Conservation (phyloP, 768 basidiomycete species). For the Russula sp. region DNA sequence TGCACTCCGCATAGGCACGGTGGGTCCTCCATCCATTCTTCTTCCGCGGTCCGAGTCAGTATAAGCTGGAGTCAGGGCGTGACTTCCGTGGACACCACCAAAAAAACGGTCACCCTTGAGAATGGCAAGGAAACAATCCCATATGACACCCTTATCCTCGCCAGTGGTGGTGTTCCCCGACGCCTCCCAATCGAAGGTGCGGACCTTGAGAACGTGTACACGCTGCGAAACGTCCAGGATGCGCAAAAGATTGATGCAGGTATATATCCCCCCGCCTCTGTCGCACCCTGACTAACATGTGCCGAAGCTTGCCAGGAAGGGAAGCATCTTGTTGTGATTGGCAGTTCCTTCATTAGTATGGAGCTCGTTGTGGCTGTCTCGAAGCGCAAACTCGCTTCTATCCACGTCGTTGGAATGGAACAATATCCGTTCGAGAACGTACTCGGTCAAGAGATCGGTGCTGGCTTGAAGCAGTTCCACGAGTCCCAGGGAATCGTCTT, state of each 20-base stretch:
- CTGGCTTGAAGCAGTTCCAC: slow-evolving; percentile 70
- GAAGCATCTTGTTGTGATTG: slow-evolving; percentile 74
- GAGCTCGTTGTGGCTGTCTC: slow-evolving; percentile 75
- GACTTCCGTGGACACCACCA: slow-evolving; percentile 56
- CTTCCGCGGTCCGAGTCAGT: slow-evolving; percentile 10
- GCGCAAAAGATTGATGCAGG: slow-evolving; percentile 67
- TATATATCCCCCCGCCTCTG: slow-evolving; percentile 28
- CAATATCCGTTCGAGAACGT: slow-evolving; percentile 75
- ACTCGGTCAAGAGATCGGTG: slow-evolving; percentile 75
- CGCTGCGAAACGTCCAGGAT: slow-evolving; percentile 65
- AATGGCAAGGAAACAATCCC: slow-evolving; percentile 50
- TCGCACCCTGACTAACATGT: background rate
- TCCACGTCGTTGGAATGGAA: slow-evolving; percentile 82
- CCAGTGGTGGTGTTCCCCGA: slow-evolving; percentile 68
- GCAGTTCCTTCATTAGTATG: slow-evolving; percentile 90
- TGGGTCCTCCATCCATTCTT: slow-evolving; percentile 30
- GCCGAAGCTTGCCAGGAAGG: slow-evolving; percentile 57
- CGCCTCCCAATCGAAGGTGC: slow-evolving; percentile 71
- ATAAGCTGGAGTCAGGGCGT: slow-evolving; percentile 45
- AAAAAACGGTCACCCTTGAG: slow-evolving; percentile 59
- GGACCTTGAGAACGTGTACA: slow-evolving; percentile 70
- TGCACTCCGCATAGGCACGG: slow-evolving; percentile 54
- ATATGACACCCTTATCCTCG: slow-evolving; percentile 77
- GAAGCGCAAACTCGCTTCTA: slow-evolving; percentile 69
- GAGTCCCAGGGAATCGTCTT: slow-evolving; percentile 82